Evolutionary conservation across 345 rosid genomes (phyloP), one percentile per base, ranked within the genome.

Genomic region (Hibiscus trionum): DNA sequence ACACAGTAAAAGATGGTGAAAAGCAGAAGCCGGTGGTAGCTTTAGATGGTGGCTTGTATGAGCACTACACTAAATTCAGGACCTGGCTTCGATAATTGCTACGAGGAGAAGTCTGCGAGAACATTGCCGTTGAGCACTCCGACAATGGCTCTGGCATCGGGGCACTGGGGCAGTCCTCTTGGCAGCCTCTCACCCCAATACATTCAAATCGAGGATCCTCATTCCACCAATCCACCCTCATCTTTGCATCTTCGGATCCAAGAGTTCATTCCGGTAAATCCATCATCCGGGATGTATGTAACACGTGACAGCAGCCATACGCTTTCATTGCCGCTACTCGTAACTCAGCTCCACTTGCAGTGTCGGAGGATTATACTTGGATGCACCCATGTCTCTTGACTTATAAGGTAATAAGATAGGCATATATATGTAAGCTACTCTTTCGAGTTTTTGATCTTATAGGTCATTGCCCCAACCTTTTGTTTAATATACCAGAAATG

Each of bases 61-160:
- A 21, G 24, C 24, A 21, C 24, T 21, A 21, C 24, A 21, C 1
- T 21, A 21, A 21, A 21, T 21, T 21, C 24, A 21, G 24, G 24
- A 21, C 24, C 0, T 21, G 24, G 24, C 24, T 72, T 9, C 61
- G 58, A 72, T 90, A 91, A 82, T 74, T 91, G 67, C 80, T 91
- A 7, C 90, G 97, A 58, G 84, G 80, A 42, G 88, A 77, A 70
- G 87, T 72, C 42, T 78, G 82, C 0, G 79, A 85, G 69, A 82
- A 60, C 60, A 21, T 85, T 5, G 63, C 59, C 64, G 64, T 84
- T 1, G 79, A 73, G 78, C 93, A 60, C 68, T 86, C 92, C 1
- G 82, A 81, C 14, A 92, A 88, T 53, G 97, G 97, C 57, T 91
- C 91, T 0, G 96, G 96, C 73, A 84, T 87, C 11, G 96, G 3